Evolutionary conservation across 129 eudicot genomes (phyloP).

Genomic region (Escallonia herrerae): DNA sequence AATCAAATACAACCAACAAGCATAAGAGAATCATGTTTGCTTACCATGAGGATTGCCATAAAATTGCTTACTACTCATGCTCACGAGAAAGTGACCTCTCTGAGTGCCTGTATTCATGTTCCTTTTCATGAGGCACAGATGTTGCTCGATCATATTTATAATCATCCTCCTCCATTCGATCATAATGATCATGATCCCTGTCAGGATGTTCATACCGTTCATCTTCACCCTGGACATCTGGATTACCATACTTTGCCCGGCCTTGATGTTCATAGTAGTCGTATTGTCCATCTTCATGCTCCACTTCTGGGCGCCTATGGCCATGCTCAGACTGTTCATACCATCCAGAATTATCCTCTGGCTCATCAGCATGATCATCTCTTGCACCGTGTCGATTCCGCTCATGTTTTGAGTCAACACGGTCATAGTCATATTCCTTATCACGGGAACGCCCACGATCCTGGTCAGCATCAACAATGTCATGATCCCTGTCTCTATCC

Average conservation of each 20-base stretch:
- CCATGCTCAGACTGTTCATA: conserved; percentile 52
- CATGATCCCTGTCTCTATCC: conserved; percentile 47
- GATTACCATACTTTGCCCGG: conserved; percentile 25
- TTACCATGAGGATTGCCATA: neutral
- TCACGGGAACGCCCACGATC: conserved; percentile 56
- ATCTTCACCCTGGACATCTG: conserved; percentile 27
- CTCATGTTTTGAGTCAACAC: conserved; percentile 41
- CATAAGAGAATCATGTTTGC: neutral
- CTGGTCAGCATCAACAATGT: conserved; percentile 41
- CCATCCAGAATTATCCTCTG: conserved; percentile 55
- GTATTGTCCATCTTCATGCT: conserved; percentile 37
- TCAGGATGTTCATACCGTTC: conserved; percentile 57
- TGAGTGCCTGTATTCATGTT: conserved; percentile 40
- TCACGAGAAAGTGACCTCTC: conserved; percentile 61
- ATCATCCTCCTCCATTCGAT: conserved; percentile 71
- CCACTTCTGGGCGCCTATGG: conserved; percentile 35
- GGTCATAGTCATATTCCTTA: conserved; percentile 50
- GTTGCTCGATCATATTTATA: conserved; percentile 42
- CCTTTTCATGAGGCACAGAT: conserved; percentile 47
- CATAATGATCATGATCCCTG: conserved; percentile 59
- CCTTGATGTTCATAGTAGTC: conserved; percentile 40
- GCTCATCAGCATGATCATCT: conserved; percentile 31
- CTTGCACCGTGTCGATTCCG: conserved; percentile 38
- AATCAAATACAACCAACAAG: neutral
- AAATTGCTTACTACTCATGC: conserved; percentile 27